Percentiles rank a stretch among this genome's conserved stretches.
Conservation (phyloP, 1,284 basidiomycete genomes). For the Phaffia rhodozyma region DNA sequence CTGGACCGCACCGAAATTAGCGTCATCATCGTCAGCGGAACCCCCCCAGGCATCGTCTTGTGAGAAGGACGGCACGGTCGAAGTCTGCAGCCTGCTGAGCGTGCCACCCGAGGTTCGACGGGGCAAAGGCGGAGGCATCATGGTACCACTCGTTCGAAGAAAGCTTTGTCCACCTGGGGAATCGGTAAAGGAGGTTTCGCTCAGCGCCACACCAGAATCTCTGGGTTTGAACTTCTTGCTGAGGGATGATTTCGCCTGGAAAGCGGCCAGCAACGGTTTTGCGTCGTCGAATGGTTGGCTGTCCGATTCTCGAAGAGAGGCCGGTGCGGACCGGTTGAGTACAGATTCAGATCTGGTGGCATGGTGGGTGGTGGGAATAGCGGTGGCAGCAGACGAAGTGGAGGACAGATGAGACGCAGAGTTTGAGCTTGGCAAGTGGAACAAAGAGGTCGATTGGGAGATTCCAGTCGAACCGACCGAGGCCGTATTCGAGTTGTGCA, state of each 20-base stretch:
- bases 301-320: conserved; percentile 21
- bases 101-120: neutral
- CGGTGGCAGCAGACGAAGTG: neutral
- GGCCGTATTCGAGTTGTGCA: conserved; percentile 27
- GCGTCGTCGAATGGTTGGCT: conserved; percentile 34
- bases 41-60: neutral
- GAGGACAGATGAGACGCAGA: neutral
- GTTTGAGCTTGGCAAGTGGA: neutral
- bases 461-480: conserved; percentile 35
- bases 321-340: conserved; percentile 21
- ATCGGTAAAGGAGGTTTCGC: conserved; percentile 17
- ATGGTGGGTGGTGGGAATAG: neutral
- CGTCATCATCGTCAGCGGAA: neutral
- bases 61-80: neutral
- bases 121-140: neutral
- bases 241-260: conserved; percentile 28
- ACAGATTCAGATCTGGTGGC: conserved; percentile 28
- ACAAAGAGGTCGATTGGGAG: conserved; percentile 27
- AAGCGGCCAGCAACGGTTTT: conserved; percentile 36
- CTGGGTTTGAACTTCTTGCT: conserved; percentile 35
- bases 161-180: conserved; percentile 1
- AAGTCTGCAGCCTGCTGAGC: neutral
- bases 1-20: neutral
- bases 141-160: neutral
- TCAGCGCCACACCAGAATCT: conserved; percentile 31